A percentile compares a stretch with the other conserved stretches of the same genome.
Conservation (phyloP, 2,329 filamentous ascomycete species). For the Ophiostoma novo-ulmi region DNA sequence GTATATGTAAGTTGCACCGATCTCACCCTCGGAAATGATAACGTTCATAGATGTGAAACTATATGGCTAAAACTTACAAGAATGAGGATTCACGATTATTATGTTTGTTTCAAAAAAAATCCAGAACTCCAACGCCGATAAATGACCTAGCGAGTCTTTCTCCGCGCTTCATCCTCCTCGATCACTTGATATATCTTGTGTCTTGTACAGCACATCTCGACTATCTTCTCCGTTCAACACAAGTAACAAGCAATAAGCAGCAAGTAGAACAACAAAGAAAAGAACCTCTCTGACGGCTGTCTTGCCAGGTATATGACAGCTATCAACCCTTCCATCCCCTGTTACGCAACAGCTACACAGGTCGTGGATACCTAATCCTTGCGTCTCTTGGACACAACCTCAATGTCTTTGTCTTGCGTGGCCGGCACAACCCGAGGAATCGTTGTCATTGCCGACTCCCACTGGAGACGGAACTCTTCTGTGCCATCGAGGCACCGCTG, state of each 20-base stretch:
- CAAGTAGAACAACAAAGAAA: background rate
- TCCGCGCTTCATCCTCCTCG: too few species aligned
- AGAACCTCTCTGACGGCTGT: background rate
- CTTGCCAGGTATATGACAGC: conserved; percentile 11
- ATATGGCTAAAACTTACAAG: background rate
- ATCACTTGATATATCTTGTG: too few species aligned
- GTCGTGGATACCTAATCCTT: background rate
- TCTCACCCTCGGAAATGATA: background rate
- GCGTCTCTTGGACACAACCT: conserved; percentile 30
- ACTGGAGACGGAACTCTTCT: conserved; percentile 64
- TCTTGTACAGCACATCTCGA: too few species aligned
- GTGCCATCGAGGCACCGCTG: conserved; percentile 68
- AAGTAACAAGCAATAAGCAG: background rate
- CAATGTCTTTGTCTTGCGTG: conserved; percentile 17
- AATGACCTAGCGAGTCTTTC: too few species aligned
- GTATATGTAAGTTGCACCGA: conserved; percentile 5
- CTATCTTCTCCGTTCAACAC: too few species aligned
- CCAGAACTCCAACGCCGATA: too few species aligned
- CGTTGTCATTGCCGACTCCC: conserved; percentile 57
- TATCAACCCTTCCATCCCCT: background rate
- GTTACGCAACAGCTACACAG: background rate
- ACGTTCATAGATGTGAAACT: background rate
- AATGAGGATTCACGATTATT: too few species aligned
- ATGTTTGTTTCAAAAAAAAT: too few species aligned
- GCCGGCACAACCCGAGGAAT: conserved; percentile 45